Conservation (phyloP, 2,329 filamentous ascomycete genomes). For the Aspergillus ustus region DNA sequence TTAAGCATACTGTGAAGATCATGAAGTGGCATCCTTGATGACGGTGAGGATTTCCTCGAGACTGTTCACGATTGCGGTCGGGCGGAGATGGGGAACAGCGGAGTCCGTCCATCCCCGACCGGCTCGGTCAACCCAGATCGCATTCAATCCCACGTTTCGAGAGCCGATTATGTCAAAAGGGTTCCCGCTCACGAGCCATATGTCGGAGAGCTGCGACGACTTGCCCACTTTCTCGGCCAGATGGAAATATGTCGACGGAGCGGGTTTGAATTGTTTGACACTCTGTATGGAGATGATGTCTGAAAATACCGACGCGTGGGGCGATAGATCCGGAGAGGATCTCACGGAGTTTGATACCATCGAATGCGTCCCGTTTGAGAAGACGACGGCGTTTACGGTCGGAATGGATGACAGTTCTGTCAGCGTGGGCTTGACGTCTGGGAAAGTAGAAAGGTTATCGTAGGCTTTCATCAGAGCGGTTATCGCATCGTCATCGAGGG, state of each 20-base stretch:
- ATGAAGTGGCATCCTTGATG: not conserved
- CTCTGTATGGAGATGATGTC: constrained; percentile 66
- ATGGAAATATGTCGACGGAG: constrained; percentile 64
- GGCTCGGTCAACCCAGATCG: constrained; percentile 12
- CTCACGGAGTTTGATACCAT: constrained; percentile 68
- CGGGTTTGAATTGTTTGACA: constrained; percentile 67
- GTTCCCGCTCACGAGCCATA: constrained; percentile 75
- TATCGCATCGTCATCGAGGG: constrained; percentile 51
- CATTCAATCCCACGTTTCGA: constrained; percentile 61
- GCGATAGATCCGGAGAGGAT: constrained; percentile 60
- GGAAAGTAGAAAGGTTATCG: constrained; percentile 66
- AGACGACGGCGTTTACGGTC: constrained; percentile 62
- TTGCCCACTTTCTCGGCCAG: constrained; percentile 58
- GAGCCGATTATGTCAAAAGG: constrained; percentile 75
- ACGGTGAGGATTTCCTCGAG: constrained; percentile 61
- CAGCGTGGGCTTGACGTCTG: constrained; percentile 64
- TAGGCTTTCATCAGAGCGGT: constrained; percentile 66
- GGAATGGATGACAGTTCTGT: constrained; percentile 48
- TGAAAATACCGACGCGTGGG: constrained; percentile 55
- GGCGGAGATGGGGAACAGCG: constrained; percentile 56
- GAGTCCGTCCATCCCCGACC: constrained; percentile 69
- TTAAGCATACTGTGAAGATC: not conserved
- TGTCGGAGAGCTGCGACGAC: constrained; percentile 49
- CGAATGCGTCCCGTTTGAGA: constrained; percentile 69
- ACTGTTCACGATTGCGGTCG: constrained; percentile 59